phyloP scores from a whole-genome alignment of 2,329 filamentous ascomycete species.

The Eurotiales sp. region DNA sequence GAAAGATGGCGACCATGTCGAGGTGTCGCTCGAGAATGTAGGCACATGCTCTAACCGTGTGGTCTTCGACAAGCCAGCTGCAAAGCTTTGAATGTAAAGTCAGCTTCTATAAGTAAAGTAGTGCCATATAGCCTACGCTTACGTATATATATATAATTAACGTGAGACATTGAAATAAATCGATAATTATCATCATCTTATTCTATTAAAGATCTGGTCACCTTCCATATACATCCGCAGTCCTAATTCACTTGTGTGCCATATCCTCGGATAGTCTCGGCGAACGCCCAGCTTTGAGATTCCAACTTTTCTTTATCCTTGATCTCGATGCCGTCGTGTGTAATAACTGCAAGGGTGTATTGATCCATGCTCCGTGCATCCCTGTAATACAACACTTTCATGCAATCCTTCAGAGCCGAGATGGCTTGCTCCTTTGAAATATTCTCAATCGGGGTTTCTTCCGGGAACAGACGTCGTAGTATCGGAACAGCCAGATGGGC shows the following conservation, averaged over 20 bases:
- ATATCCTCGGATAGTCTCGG: constrained; percentile 90
- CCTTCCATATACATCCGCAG: constrained; percentile 1
- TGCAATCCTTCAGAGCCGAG: constrained; percentile 79
- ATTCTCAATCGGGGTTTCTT: constrained; percentile 71
- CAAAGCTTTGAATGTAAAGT: constrained; percentile 32
- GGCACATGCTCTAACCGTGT: constrained; percentile 52
- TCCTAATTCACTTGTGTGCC: constrained; percentile 68
- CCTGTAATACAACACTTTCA: constrained; percentile 98
- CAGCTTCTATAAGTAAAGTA: background rate
- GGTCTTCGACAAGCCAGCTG: constrained; percentile 37
- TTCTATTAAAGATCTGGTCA: background rate
- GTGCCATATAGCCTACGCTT: too few species aligned
- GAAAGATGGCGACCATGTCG: constrained; percentile 66
- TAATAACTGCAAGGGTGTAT: constrained; percentile 88
- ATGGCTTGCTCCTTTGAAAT: constrained; percentile 76
- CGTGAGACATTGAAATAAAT: too few species aligned
- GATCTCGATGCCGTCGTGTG: constrained; percentile 81
- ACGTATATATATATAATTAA: too few species aligned
- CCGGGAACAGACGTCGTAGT: constrained; percentile 75
- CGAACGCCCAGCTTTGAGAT: constrained; percentile 97
- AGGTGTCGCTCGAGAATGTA: constrained; percentile 64
- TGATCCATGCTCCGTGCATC: constrained; percentile 88
- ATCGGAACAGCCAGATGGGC: constrained; percentile 90
- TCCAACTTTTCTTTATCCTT: constrained; percentile 84
- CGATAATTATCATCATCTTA: background rate